Percentiles rank a stretch among this genome's conserved stretches.
phyloP scores from a whole-genome alignment of 129 eudicot species.

The Chrysanthemum makinoi region DNA sequence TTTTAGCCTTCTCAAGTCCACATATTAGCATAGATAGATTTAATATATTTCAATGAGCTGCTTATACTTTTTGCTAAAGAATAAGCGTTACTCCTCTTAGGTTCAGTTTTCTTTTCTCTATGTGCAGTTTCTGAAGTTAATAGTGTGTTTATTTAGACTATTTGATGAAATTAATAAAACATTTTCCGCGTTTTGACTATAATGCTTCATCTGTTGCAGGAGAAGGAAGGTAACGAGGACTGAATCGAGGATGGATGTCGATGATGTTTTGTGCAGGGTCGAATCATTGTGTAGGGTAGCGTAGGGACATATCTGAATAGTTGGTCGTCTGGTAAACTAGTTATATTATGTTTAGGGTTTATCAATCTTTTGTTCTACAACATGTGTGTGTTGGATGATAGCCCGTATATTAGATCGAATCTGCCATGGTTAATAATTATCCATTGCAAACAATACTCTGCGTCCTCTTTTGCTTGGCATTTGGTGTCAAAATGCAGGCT shows the following conservation, averaged over 20 bases:
- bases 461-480: background rate
- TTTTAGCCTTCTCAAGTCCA: no score
- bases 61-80: no score
- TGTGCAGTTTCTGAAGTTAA: background rate
- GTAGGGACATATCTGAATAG: conserved; percentile 10
- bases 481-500: no score
- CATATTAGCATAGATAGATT: no score
- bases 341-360: conserved; percentile 21
- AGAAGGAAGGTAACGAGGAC: conserved; percentile 26
- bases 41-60: no score
- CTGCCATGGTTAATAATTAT: background rate
- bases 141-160: background rate
- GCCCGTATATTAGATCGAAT: background rate
- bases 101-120: no score
- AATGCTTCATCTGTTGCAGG: conserved; percentile 26
- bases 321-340: background rate
- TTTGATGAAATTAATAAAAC: background rate
- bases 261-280: conserved; percentile 10
- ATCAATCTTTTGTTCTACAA: background rate
- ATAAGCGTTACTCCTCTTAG: no score
- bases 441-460: background rate
- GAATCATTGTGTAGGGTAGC: conserved; percentile 3
- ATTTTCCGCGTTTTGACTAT: background rate
- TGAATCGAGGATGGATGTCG: background rate
- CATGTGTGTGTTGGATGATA: background rate